Evolutionary conservation across 75 land plant species (phyloP).

Genomic region (Picea glauca): DNA sequence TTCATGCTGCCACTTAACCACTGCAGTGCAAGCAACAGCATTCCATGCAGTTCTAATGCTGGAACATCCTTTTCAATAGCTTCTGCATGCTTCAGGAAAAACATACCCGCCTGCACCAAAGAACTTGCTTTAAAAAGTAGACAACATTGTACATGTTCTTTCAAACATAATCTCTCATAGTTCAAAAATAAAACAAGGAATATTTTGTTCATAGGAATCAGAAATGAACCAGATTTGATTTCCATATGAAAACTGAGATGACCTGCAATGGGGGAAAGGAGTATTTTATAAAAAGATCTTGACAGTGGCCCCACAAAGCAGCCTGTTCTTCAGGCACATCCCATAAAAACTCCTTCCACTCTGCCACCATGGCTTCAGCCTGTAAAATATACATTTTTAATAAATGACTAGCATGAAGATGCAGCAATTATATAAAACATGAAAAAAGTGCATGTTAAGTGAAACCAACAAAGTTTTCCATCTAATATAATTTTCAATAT

Average conservation of each 20-base stretch:
- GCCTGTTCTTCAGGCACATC: constrained; percentile 94
- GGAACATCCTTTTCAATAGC: constrained; percentile 81
- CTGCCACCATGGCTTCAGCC: constrained; percentile 97
- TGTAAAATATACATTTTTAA: constrained; percentile 18
- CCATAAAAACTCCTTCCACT: constrained; percentile 98
- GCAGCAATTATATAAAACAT: not conserved
- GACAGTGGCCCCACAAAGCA: constrained; percentile 95
- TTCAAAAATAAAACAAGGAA: not conserved
- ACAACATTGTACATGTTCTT: not conserved
- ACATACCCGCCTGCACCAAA: constrained; percentile 75
- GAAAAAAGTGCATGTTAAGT: not conserved
- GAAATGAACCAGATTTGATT: not conserved
- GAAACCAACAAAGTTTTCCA: not conserved
- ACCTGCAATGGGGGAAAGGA: constrained; percentile 86
- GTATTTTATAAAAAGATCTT: constrained; percentile 69
- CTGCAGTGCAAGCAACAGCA: constrained; percentile 82
- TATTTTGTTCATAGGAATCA: not conserved
- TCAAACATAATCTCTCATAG: not conserved
- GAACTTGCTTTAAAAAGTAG: constrained; percentile 7
- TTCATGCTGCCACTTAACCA: constrained; percentile 96
- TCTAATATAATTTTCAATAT: no score
- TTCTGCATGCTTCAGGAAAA: constrained; percentile 96
- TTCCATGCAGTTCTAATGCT: constrained; percentile 78
- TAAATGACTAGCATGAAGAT: not conserved
- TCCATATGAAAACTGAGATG: not conserved